Conservation (phyloP, 345 rosid species). For the Xanthoceras sorbifolium region DNA sequence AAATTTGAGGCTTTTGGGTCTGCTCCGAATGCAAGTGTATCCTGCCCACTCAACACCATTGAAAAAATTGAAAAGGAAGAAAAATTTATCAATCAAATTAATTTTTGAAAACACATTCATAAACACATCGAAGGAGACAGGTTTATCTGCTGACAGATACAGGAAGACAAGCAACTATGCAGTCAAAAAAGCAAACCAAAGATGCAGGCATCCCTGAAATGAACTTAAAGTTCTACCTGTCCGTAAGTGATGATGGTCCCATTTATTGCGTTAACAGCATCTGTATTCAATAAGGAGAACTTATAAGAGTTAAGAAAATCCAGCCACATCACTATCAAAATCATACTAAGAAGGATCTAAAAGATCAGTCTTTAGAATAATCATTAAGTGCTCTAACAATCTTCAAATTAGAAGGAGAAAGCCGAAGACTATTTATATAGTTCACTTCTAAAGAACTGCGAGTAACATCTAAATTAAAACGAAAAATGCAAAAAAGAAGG, state of each 20-base stretch:
- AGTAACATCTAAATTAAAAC: background rate
- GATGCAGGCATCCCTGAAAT: background rate
- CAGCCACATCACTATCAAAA: background rate
- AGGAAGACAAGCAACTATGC: too few relatives aligned
- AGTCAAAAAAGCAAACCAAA: background rate
- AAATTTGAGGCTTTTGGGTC: background rate
- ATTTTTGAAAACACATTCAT: too few relatives aligned
- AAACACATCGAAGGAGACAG: too few relatives aligned
- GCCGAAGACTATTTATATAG: background rate
- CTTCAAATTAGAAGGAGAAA: background rate
- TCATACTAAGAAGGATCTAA: background rate
- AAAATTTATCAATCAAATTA: too few relatives aligned
- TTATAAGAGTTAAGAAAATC: background rate
- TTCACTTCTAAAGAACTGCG: slow-evolving; percentile 3
- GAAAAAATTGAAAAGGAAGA: too few relatives aligned
- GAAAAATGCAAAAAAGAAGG: background rate
- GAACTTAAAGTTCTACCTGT: slow-evolving; percentile 55
- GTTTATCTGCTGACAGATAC: too few relatives aligned
- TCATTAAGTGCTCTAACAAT: background rate
- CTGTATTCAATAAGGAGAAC: slow-evolving; percentile 36
- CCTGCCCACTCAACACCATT: background rate
- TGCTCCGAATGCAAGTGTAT: background rate
- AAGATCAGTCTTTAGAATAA: background rate
- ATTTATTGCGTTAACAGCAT: slow-evolving; percentile 63
- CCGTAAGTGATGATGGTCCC: slow-evolving; percentile 89